phyloP scores from a whole-genome alignment of 2,329 filamentous ascomycete species.

The Verticillium dahliae region DNA sequence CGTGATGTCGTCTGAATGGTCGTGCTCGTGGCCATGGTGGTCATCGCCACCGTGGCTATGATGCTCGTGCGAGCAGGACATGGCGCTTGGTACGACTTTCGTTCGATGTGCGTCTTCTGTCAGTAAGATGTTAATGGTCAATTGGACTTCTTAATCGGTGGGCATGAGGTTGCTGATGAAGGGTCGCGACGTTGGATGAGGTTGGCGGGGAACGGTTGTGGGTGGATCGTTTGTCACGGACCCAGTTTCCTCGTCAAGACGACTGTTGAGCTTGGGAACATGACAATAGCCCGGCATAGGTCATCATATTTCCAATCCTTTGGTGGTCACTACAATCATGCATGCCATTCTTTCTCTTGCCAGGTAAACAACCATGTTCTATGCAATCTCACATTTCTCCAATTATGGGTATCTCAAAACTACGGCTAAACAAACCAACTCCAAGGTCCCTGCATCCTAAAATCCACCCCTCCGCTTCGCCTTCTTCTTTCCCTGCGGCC shows the following conservation, averaged over 20 bases:
- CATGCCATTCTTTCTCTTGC: no score
- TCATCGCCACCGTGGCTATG: conserved; percentile 41
- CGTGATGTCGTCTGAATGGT: conserved; percentile 87
- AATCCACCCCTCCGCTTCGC: conserved; percentile 31
- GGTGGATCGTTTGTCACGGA: not conserved
- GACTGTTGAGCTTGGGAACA: no score
- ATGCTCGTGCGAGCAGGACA: conserved; percentile 46
- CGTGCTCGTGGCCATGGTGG: conserved; percentile 59
- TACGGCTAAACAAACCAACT: not conserved
- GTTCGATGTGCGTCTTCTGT: no score
- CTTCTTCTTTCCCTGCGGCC: conserved; percentile 33
- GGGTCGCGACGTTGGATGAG: not conserved
- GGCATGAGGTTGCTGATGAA: not conserved
- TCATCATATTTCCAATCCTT: no score
- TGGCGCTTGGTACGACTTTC: conserved; percentile 9
- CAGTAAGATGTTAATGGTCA: not conserved
- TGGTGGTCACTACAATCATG: no score
- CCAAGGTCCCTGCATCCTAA: not conserved
- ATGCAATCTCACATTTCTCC: not conserved
- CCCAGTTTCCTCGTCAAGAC: not conserved
- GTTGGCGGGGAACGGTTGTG: not conserved
- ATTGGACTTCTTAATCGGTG: not conserved
- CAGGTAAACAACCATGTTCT: no score
- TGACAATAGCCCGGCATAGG: no score
- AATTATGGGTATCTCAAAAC: not conserved